These are phyloP conservation scores for Chaetomidium leptoderma DNA, from an alignment of 495 filamentous ascomycete species.

Conservation along the genomic window DNA sequence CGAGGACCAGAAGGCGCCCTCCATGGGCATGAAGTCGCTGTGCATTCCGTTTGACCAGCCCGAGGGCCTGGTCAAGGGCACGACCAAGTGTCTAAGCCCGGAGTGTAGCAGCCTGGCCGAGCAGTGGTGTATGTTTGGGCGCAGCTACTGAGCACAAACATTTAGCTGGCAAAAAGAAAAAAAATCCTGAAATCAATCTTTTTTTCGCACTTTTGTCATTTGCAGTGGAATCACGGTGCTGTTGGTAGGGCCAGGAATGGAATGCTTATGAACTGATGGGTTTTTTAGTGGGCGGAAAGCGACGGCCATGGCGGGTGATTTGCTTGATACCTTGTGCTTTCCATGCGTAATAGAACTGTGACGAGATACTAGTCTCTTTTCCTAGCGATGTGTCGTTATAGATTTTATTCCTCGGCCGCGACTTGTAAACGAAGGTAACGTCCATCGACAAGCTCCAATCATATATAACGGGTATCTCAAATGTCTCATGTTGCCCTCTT, in stretches of 20 bases:
- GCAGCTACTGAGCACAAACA: slow-evolving; percentile 48
- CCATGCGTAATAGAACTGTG: not conserved
- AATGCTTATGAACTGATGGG: not conserved
- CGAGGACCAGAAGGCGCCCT: slow-evolving; percentile 75
- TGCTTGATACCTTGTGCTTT: slow-evolving; percentile 14
- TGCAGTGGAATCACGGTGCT: slow-evolving; percentile 1
- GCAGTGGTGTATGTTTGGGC: slow-evolving; percentile 84
- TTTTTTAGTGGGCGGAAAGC: not conserved
- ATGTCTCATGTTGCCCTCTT: no score
- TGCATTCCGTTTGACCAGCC: slow-evolving; percentile 98
- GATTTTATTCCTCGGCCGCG: not conserved
- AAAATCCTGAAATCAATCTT: not conserved
- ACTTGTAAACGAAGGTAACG: no score
- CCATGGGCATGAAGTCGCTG: slow-evolving; percentile 95
- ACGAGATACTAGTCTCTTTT: not conserved
- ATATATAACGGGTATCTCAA: not conserved
- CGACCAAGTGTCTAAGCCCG: slow-evolving; percentile 86
- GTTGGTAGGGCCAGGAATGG: not conserved
- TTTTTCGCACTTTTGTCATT: not conserved
- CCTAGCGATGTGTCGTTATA: no score
- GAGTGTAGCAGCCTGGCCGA: slow-evolving; percentile 69
- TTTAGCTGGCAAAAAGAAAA: not conserved
- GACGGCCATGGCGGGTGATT: slow-evolving; percentile 1
- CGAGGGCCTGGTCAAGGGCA: slow-evolving; percentile 66
- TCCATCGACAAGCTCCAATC: no score